phyloP scores from a whole-genome alignment of 805 yeast species.

The Nematodospora valgi region DNA sequence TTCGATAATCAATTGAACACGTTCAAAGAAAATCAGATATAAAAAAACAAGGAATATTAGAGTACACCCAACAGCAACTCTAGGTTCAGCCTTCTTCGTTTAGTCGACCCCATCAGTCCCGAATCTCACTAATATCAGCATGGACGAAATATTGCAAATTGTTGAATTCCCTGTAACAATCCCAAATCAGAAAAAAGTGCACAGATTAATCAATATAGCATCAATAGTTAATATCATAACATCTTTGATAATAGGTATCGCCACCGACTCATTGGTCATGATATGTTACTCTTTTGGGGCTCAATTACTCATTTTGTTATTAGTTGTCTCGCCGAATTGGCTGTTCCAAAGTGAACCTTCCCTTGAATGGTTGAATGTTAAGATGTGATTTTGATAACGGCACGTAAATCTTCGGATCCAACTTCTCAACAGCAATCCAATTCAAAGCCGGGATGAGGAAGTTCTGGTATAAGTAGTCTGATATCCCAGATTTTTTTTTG shows the following conservation, averaged over 20 bases:
- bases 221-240: slow-evolving; percentile 3
- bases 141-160: slow-evolving; percentile 5
- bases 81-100: too few relatives aligned
- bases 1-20: too few relatives aligned
- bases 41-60: too few relatives aligned
- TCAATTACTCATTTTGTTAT: slow-evolving; percentile 8
- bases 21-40: too few relatives aligned
- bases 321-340: slow-evolving; percentile 11
- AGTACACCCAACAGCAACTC: too few relatives aligned
- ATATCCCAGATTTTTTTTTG: neutral
- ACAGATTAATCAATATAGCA: slow-evolving; percentile 3
- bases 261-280: slow-evolving; percentile 4
- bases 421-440: too few relatives aligned
- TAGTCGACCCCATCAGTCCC: too few relatives aligned
- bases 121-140: neutral
- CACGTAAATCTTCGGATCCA: too few relatives aligned
- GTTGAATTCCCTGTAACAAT: slow-evolving; percentile 13
- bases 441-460: too few relatives aligned
- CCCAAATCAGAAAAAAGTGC: slow-evolving; percentile 11
- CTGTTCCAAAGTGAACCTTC: slow-evolving; percentile 7
- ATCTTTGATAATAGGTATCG: slow-evolving; percentile 9
- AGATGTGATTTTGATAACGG: neutral
- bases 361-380: slow-evolving; percentile 11
- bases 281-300: slow-evolving; percentile 6
- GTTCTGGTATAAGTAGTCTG: too few relatives aligned